Evolutionary conservation across 2,329 filamentous ascomycete species (phyloP).

Genomic region (Blumeria hordei): DNA sequence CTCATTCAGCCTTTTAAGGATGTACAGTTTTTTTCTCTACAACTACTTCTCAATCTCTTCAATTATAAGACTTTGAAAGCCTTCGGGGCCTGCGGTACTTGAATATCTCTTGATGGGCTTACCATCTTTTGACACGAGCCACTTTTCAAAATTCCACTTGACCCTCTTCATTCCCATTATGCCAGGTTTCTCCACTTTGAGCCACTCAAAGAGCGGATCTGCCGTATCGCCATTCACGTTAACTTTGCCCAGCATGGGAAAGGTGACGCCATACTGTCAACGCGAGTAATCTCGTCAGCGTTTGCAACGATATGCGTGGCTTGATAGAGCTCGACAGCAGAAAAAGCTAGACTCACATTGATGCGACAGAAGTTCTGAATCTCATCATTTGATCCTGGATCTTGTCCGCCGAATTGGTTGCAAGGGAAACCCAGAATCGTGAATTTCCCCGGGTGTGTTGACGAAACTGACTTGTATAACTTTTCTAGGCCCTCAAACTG

Average conservation of each 20-base stretch:
- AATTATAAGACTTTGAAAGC: slow-evolving; percentile 49
- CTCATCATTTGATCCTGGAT: slow-evolving; percentile 51
- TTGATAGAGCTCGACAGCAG: no score
- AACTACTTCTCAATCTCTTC: slow-evolving; percentile 25
- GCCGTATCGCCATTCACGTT: slow-evolving; percentile 79
- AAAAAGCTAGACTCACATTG: slow-evolving; percentile 34
- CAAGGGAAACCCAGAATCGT: slow-evolving; percentile 86
- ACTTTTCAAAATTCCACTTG: slow-evolving; percentile 99
- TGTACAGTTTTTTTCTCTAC: no score
- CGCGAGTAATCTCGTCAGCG: not conserved
- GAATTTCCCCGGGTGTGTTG: slow-evolving; percentile 29
- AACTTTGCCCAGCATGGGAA: slow-evolving; percentile 44
- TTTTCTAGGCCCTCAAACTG: slow-evolving; percentile 82
- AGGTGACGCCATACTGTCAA: slow-evolving; percentile 7
- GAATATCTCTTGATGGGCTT: slow-evolving; percentile 71
- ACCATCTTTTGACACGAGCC: slow-evolving; percentile 67
- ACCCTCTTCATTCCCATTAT: slow-evolving; percentile 70
- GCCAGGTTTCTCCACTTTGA: slow-evolving; percentile 52
- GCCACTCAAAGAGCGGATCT: slow-evolving; percentile 56
- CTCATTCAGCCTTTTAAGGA: no score
- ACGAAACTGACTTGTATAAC: slow-evolving; percentile 58
- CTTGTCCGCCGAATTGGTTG: slow-evolving; percentile 36
- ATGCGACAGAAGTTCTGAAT: slow-evolving; percentile 71
- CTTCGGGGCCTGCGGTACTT: slow-evolving; percentile 67
- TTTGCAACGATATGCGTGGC: no score